Evolutionary conservation across 495 filamentous ascomycete genomes (phyloP).

Genomic region (Saxophila tyrrhenica): DNA sequence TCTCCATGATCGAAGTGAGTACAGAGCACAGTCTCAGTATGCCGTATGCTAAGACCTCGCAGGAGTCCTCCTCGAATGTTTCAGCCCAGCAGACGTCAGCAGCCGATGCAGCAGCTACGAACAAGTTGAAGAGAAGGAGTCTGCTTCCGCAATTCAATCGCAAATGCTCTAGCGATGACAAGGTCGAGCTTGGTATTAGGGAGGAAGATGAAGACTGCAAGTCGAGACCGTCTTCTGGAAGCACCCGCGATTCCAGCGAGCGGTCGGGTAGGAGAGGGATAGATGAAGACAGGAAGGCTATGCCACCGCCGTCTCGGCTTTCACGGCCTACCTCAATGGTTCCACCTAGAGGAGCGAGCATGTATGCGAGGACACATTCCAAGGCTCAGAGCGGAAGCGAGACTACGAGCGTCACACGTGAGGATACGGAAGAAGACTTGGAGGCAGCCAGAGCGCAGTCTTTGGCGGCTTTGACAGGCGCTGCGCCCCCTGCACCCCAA

Average conservation of each 20-base stretch:
- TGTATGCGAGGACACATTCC: background rate
- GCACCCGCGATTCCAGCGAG: background rate
- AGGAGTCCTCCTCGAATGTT: too few relatives aligned
- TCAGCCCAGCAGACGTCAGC: background rate
- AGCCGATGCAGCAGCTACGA: background rate
- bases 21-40: too few relatives aligned
- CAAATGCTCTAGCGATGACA: slow-evolving; percentile 1
- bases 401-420: background rate
- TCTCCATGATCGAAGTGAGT: slow-evolving; percentile 18
- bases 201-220: slow-evolving; percentile 6
- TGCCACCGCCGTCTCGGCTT: slow-evolving; percentile 14
- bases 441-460: slow-evolving; percentile 12
- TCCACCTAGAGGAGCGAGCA: background rate
- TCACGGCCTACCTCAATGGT: slow-evolving; percentile 10
- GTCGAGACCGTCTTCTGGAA: background rate
- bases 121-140: slow-evolving; percentile 13
- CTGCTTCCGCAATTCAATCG: slow-evolving; percentile 16
- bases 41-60: too few relatives aligned
- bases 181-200: background rate
- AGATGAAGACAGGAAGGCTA: slow-evolving; percentile 10
- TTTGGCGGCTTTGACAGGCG: slow-evolving; percentile 10
- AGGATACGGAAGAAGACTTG: background rate
- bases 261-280: background rate
- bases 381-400: background rate
- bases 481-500: background rate